Evolutionary conservation across 345 rosid species (phyloP).

Genomic region (Salix purpurea): DNA sequence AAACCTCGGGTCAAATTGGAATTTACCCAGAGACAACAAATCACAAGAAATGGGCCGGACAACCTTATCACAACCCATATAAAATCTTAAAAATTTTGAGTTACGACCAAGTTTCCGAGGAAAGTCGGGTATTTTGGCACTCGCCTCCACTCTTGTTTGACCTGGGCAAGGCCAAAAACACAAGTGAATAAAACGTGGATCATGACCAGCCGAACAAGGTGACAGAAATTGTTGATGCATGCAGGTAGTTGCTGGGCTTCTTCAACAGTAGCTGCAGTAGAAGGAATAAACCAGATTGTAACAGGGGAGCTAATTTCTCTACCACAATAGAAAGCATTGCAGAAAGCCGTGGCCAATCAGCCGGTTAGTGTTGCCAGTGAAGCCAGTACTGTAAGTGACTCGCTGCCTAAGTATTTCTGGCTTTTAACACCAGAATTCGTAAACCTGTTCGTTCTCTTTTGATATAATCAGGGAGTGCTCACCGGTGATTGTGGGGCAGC

Average conservation of each 20-base stretch:
- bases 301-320: too few species aligned
- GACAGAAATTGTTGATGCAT: not conserved
- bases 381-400: constrained; percentile 9
- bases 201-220: not conserved
- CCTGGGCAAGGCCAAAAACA: not conserved
- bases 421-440: not conserved
- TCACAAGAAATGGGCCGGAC: not conserved
- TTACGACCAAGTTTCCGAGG: not conserved
- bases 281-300: not conserved
- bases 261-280: constrained; percentile 21
- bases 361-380: constrained; percentile 29
- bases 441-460: not conserved
- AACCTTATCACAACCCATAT: not conserved
- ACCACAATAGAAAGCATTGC: constrained; percentile 5
- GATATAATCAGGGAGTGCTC: constrained; percentile 18
- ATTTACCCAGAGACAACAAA: not conserved
- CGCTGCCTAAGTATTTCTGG: not conserved
- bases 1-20: too few species aligned
- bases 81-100: not conserved
- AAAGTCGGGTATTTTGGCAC: not conserved
- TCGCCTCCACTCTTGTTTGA: not conserved
- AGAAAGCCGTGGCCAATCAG: constrained; percentile 26
- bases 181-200: not conserved
- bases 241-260: constrained; percentile 23
- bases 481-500: constrained; percentile 23